Evolutionary conservation across 1,284 basidiomycete species (phyloP).

Genomic region (Tetrapyrgos nigripes): DNA sequence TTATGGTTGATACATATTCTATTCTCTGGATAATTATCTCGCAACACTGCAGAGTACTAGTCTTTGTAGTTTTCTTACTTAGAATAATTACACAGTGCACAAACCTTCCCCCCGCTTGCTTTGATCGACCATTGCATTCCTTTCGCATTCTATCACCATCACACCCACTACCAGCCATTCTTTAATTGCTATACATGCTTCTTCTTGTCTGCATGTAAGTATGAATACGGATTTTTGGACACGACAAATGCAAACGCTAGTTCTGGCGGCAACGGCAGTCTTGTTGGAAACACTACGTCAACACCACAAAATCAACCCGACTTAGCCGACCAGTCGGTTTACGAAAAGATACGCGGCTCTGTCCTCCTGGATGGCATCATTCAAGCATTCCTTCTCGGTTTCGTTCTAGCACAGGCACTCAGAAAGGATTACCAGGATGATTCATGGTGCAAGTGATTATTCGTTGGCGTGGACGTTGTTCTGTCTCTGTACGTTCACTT

Average conservation of each 20-base stretch:
- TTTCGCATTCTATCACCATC: too few relatives aligned
- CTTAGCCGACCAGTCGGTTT: background rate
- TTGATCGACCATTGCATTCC: too few relatives aligned
- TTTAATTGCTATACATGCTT: too few relatives aligned
- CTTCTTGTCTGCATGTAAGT: background rate
- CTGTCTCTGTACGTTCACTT: slow-evolving; percentile 44
- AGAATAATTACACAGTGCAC: too few relatives aligned
- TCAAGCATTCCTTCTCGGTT: slow-evolving; percentile 52
- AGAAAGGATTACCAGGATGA: slow-evolving; percentile 50
- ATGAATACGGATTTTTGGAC: background rate
- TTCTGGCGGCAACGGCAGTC: too few relatives aligned
- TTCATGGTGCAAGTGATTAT: slow-evolving; percentile 45
- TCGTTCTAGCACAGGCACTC: slow-evolving; percentile 51
- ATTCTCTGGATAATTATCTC: too few relatives aligned
- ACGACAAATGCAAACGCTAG: background rate
- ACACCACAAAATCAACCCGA: background rate
- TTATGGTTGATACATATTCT: too few relatives aligned
- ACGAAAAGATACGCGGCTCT: slow-evolving; percentile 32
- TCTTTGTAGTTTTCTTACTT: too few relatives aligned
- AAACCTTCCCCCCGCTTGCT: too few relatives aligned
- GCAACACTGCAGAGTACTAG: too few relatives aligned
- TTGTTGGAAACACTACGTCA: background rate
- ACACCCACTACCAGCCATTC: too few relatives aligned
- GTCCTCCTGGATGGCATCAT: slow-evolving; percentile 49
- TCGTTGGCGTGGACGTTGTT: slow-evolving; percentile 45